These are phyloP conservation scores for Amaranthus cruentus DNA, from an alignment of 148 eudicot species.

Conservation along the genomic window DNA sequence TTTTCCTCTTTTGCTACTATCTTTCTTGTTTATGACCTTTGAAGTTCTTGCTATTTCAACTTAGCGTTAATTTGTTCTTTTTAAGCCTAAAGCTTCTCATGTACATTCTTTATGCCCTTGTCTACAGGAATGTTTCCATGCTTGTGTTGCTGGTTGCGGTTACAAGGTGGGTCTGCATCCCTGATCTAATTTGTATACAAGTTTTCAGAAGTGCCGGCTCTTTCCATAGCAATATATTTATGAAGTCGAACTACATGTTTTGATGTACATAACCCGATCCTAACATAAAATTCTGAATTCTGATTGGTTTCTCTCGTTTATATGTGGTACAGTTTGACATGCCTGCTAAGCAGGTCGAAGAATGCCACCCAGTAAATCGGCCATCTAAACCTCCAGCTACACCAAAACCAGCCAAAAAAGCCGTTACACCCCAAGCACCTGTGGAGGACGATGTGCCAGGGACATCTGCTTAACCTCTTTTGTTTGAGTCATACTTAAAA, in stretches of 20 bases:
- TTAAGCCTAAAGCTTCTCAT: neutral
- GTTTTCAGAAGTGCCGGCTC: neutral
- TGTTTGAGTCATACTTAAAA: slow-evolving; percentile 6
- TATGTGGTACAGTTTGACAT: slow-evolving; percentile 64
- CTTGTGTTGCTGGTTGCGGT: slow-evolving; percentile 92
- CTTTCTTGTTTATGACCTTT: neutral
- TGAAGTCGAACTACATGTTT: neutral
- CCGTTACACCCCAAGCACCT: slow-evolving; percentile 20
- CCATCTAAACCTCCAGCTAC: slow-evolving; percentile 45
- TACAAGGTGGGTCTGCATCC: slow-evolving; percentile 61
- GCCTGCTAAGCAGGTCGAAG: slow-evolving; percentile 55
- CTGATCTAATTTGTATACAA: neutral
- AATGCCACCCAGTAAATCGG: slow-evolving; percentile 64
- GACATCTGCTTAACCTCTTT: slow-evolving; percentile 44
- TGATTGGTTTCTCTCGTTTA: neutral
- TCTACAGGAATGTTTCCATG: slow-evolving; percentile 82
- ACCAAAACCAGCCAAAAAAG: slow-evolving; percentile 30
- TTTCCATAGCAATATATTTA: neutral
- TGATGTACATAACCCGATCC: neutral
- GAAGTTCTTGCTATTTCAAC: neutral
- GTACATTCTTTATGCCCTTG: slow-evolving; percentile 10
- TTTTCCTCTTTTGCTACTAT: neutral
- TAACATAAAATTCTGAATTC: neutral
- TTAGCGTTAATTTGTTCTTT: neutral
- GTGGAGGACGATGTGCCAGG: slow-evolving; percentile 36